A percentile compares a stretch with the other conserved stretches of the same genome.
Conservation (phyloP, 208 protist genomes). For the Wallacemonas rigidus region DNA sequence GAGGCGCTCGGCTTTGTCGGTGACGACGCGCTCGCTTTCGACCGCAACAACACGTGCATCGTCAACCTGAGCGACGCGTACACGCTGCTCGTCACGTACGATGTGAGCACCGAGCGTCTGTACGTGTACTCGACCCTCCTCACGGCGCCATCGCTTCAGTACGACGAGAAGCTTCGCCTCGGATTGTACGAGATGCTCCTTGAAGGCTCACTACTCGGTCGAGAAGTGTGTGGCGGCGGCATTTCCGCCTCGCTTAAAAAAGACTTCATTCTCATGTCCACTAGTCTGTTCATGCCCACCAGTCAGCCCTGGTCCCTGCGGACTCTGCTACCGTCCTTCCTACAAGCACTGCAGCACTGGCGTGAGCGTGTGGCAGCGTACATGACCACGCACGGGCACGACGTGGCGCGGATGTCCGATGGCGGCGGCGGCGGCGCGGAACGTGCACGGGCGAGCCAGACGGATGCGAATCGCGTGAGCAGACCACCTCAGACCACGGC, state of each 20-base stretch:
- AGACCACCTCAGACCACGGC: no score
- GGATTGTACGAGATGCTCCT: constrained; percentile 72
- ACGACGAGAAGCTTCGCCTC: constrained; percentile 33
- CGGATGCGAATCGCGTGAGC: no score
- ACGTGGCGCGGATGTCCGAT: not conserved
- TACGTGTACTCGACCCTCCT: constrained; percentile 78
- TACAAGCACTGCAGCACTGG: constrained; percentile 73
- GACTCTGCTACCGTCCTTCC: constrained; percentile 57
- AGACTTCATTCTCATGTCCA: constrained; percentile 73
- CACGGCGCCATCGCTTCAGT: constrained; percentile 21
- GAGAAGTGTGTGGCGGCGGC: constrained; percentile 73
- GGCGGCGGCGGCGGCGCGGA: not conserved
- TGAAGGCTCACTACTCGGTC: constrained; percentile 66
- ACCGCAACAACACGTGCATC: constrained; percentile 69
- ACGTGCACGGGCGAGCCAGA: no score
- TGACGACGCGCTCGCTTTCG: constrained; percentile 41
- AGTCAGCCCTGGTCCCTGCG: constrained; percentile 68
- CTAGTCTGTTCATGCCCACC: constrained; percentile 72
- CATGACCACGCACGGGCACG: constrained; percentile 19
- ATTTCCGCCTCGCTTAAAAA: constrained; percentile 67
- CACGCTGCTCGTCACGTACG: constrained; percentile 72
- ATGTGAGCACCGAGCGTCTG: constrained; percentile 67
- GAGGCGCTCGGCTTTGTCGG: constrained; percentile 53
- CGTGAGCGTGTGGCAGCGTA: constrained; percentile 46
- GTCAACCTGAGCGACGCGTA: constrained; percentile 66